phyloP scores from a whole-genome alignment of 2,329 filamentous ascomycete genomes.

The Colletotrichum chrysophilum region DNA sequence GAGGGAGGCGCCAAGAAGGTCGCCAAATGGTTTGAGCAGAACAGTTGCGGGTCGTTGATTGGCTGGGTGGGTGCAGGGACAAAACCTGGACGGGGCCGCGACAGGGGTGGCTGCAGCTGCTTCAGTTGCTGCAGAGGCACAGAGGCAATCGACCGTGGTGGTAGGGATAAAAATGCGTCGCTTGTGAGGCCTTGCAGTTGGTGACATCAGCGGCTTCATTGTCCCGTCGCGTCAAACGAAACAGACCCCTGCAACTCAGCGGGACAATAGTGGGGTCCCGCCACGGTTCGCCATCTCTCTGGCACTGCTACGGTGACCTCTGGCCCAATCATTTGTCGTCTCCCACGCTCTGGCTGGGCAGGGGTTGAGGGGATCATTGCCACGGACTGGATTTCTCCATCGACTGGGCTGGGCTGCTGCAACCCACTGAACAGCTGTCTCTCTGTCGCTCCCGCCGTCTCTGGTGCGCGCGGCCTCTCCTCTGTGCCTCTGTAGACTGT shows the following conservation, averaged over 20 bases:
- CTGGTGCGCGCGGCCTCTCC: neutral
- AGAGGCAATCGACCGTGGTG: neutral
- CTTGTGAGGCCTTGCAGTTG: neutral
- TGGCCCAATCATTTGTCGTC: neutral
- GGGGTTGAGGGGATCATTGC: neutral
- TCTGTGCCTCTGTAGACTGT: neutral
- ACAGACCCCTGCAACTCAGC: slow-evolving; percentile 17
- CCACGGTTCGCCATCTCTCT: slow-evolving; percentile 1
- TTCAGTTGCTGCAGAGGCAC: slow-evolving; percentile 3
- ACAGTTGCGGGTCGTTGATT: slow-evolving; percentile 11
- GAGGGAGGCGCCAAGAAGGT: neutral
- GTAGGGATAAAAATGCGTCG: neutral
- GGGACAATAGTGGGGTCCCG: slow-evolving; percentile 5
- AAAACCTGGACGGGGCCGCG: neutral
- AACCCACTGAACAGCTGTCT: neutral
- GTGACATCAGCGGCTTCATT: slow-evolving; percentile 44
- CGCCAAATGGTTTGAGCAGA: neutral
- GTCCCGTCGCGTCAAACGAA: slow-evolving; percentile 24
- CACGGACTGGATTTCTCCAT: slow-evolving; percentile 2
- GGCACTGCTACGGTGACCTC: neutral
- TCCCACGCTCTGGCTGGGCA: neutral
- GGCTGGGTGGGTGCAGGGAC: neutral
- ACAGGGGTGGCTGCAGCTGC: slow-evolving; percentile 7
- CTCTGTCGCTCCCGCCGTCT: neutral
- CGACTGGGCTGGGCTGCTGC: neutral